Evolutionary conservation across 2,329 filamentous ascomycete species (phyloP), one percentile per base, ranked within the genome.

Genomic region (Talaromyces verruculosus): DNA sequence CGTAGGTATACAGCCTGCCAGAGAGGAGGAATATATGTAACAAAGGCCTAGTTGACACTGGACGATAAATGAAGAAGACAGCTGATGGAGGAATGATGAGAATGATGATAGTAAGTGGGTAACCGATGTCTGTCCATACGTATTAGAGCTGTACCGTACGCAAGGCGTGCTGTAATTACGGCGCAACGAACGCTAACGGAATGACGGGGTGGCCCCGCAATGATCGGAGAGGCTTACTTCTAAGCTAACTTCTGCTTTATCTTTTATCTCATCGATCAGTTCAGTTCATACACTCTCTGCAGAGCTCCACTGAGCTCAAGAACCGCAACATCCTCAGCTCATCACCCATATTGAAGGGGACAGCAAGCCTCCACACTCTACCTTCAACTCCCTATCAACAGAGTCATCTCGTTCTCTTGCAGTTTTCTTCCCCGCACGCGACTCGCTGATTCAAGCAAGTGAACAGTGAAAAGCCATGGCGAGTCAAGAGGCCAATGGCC

Each of bases 401-500:
- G 33, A 39, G 30, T n/a, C 13, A 3, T 55, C 51, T 37, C 8
- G 22, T 53, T 37, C 51, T 19, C 51, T 57, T n/a, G 35, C 39
- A 33, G 10, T 39, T 19, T 11, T 39, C 25, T 47, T 62, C 60
- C 17, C 43, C 61, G 61, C 61, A 63, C 37, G 47, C 61, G 22
- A 19, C 57, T 28, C 33, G 1, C 37, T 30, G n/a, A 13, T 30
- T 28, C 1, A 30, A 43, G 19, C 35, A 30, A 43, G 19, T 43
- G 30, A 30, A 3, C 17, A 15, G 35, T 11, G 19, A 37, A 15
- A 19, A 59, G 57, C 17, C 43, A 76, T 75, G 74, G 69, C 70
- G 39, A 68, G 70, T 39, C 66, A 68, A 43, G 70, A 72, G 43
- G 70, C 71, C 39, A 61, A 64, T 22, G 62, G 64, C 22, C 73